phyloP scores from a whole-genome alignment of 495 filamentous ascomycete genomes.

The Daldinia childiae region DNA sequence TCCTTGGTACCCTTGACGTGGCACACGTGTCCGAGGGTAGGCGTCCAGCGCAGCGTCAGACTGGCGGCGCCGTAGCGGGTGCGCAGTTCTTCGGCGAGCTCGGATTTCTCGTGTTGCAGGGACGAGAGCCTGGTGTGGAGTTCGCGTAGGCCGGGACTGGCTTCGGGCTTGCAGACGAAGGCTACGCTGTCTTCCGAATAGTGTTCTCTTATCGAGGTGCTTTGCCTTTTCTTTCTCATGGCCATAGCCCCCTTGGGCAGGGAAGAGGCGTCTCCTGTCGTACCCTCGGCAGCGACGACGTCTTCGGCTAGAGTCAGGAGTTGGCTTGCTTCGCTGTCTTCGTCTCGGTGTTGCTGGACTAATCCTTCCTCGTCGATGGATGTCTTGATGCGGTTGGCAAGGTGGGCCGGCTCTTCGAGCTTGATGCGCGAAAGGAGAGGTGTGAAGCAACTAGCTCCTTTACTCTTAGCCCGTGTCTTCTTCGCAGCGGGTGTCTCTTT shows the following conservation, averaged over 20 bases:
- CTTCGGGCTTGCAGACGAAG: conserved; percentile 87
- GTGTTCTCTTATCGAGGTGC: conserved; percentile 55
- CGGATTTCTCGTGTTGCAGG: conserved; percentile 65
- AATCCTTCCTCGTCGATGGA: conserved; percentile 96
- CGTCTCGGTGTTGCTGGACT: conserved; percentile 76
- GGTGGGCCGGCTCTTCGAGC: conserved; percentile 70
- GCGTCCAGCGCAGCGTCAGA: conserved; percentile 83
- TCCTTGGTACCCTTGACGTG: conserved; percentile 85
- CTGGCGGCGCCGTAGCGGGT: conserved; percentile 59
- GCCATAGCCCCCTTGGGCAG: conserved; percentile 52
- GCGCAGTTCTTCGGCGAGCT: conserved; percentile 69
- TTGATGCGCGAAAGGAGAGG: conserved; percentile 68
- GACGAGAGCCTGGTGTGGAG: conserved; percentile 72
- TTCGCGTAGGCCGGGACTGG: conserved; percentile 68
- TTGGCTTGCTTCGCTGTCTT: conserved; percentile 74
- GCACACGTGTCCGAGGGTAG: conserved; percentile 85
- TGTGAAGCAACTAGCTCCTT: conserved; percentile 53
- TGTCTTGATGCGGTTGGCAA: conserved; percentile 74
- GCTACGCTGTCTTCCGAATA: conserved; percentile 67
- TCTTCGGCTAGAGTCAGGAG: conserved; percentile 74
- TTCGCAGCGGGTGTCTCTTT: background rate
- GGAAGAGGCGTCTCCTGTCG: conserved; percentile 49
- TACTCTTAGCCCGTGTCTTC: background rate
- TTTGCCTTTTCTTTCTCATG: conserved; percentile 51
- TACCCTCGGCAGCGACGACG: conserved; percentile 68